Conservation (phyloP, 2,329 filamentous ascomycete genomes). For the Pseudogymnoascus sp. region DNA sequence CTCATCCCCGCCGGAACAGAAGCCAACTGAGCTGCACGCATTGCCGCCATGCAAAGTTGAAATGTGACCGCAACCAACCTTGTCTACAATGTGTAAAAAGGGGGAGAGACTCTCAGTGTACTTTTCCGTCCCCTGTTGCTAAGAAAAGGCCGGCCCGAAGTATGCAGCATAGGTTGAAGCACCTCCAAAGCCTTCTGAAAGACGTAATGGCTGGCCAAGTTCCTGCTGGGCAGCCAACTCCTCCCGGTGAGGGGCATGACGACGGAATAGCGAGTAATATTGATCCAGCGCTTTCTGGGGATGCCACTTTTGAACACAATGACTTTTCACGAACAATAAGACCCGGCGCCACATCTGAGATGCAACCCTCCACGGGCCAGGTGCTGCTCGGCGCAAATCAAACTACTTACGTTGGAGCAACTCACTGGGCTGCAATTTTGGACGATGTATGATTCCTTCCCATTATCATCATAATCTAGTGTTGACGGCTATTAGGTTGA, state of each 20-base stretch:
- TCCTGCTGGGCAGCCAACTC: neutral
- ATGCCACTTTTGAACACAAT: neutral
- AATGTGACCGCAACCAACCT: conserved; percentile 46
- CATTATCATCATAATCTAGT: neutral
- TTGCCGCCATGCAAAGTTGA: conserved; percentile 27
- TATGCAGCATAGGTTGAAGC: conserved; percentile 47
- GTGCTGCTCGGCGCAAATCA: conserved; percentile 38
- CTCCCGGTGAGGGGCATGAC: neutral
- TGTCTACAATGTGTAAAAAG: conserved; percentile 47
- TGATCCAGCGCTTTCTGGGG: neutral
- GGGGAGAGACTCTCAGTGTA: conserved; percentile 38
- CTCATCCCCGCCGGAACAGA: neutral
- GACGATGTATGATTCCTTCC: conserved; percentile 42
- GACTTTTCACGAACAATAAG: conserved; percentile 4
- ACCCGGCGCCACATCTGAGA: conserved; percentile 16
- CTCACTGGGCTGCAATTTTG: conserved; percentile 53
- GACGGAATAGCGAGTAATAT: neutral
- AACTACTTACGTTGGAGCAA: conserved; percentile 49
- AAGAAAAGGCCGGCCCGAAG: conserved; percentile 35
- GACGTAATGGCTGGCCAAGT: conserved; percentile 38
- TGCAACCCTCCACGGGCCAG: conserved; percentile 28
- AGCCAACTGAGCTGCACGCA: conserved; percentile 15
- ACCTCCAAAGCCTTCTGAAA: conserved; percentile 51
- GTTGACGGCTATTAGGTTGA: conserved; percentile 40
- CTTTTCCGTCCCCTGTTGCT: conserved; percentile 41